These are phyloP conservation scores for Annulohypoxylon nitens DNA, from an alignment of 495 filamentous ascomycete species.

Conservation along the genomic window DNA sequence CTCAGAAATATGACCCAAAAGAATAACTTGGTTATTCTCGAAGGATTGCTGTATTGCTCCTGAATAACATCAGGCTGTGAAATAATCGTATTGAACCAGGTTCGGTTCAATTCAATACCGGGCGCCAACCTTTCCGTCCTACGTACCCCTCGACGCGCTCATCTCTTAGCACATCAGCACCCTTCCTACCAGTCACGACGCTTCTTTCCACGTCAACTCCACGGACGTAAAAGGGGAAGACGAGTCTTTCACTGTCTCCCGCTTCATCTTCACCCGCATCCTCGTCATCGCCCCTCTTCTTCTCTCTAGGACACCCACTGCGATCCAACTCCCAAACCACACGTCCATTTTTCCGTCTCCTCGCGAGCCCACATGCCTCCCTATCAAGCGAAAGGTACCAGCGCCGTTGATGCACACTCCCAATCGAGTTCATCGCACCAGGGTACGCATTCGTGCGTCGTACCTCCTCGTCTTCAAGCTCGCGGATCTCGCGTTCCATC, in stretches of 20 bases:
- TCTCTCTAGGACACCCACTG: conserved; percentile 6
- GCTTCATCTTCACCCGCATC: conserved; percentile 46
- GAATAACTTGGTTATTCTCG: too few relatives aligned
- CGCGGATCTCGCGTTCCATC: conserved; percentile 55
- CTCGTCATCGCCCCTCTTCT: conserved; percentile 44
- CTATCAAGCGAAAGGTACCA: conserved; percentile 74
- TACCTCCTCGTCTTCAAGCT: conserved; percentile 63
- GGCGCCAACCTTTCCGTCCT: conserved; percentile 69
- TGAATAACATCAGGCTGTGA: too few relatives aligned
- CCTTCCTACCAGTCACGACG: conserved; percentile 71
- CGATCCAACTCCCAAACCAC: conserved; percentile 44
- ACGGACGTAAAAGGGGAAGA: conserved; percentile 70
- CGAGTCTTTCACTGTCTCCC: conserved; percentile 40
- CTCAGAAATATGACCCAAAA: too few relatives aligned
- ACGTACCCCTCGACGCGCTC: conserved; percentile 69
- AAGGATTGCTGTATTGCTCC: too few relatives aligned
- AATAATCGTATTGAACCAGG: too few relatives aligned
- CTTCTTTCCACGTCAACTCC: conserved; percentile 71
- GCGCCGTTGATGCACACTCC: conserved; percentile 72
- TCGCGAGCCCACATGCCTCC: conserved; percentile 65
- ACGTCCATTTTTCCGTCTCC: conserved; percentile 38
- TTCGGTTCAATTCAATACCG: conserved; percentile 61
- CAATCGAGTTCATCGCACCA: conserved; percentile 71
- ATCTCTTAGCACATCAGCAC: conserved; percentile 68
- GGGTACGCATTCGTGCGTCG: conserved; percentile 74